Base-by-base conservation (phyloP, 495 filamentous ascomycete genomes). In the Aspergillus heteromorphus region DNA sequence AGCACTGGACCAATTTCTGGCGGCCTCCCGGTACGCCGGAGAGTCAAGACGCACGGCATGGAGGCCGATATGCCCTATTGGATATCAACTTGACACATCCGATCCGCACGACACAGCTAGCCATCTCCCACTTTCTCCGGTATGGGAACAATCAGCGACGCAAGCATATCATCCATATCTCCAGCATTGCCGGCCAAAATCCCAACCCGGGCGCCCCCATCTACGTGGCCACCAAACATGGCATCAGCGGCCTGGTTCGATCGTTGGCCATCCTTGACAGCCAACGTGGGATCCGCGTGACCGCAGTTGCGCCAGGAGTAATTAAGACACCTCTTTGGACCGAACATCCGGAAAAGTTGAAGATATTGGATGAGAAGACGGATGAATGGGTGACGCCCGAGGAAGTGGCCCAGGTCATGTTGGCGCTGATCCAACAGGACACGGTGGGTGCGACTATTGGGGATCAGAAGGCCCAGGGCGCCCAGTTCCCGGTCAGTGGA, bases 21-120 rank as follows among this genome's bases (percentile, higher is more conserved):
- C 73, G 78, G 27, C 84, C 84, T 5, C 85, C 85, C 7, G 79
- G 78, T 40, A 64, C 67, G 0, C 41, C 71, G 0, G 57, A 64
- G 9, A 82, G 81, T 40, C 77, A 72, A 51, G 84, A 86, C 58
- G 40, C 69, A 2, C 65, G 61, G 4, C 55, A 66, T 20, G 60
- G 72, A 0, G 73, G 76, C 49, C 69, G 74, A 49, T 88, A 87
- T 60, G 77, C 77, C 17, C 56, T 70, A 52, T 31, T 88, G 30
- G 83, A 87, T 62, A 84, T 88, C 70, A 87, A 87, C 64, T 45
- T 87, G 56, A 86, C 81, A 6, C 85, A 87, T 64, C 85, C 85
- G 0, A 87, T 88, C 64, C 83, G 84, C 49, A 72, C 75, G 6
- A 84, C 83, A 11, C 85, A 87, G 60, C 69, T 87, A 10, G 85